These are phyloP conservation scores for Suhomyces chickasaworum DNA, from an alignment of 1,139 yeast species.

Conservation along the genomic window DNA sequence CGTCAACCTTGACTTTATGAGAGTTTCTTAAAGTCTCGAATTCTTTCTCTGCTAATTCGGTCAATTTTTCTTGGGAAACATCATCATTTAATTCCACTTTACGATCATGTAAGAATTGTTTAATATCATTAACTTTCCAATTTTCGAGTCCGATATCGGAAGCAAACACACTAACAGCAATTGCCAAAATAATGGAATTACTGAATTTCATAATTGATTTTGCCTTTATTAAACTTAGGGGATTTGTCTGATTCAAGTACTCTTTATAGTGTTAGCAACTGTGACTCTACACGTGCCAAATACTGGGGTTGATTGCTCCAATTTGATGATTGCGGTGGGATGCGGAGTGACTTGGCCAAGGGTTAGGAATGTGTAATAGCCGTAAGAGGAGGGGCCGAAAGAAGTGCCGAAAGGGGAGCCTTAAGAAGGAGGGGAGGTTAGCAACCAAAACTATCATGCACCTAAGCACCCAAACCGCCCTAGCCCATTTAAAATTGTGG, in stretches of 20 bases:
- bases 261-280: slow-evolving; percentile 8
- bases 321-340: slow-evolving; percentile 5
- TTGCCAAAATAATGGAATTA: slow-evolving; percentile 4
- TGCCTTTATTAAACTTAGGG: neutral
- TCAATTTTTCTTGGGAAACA: slow-evolving; percentile 32
- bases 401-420: too few species aligned
- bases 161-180: slow-evolving; percentile 14
- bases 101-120: slow-evolving; percentile 39
- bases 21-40: slow-evolving; percentile 27
- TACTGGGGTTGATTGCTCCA: slow-evolving; percentile 7
- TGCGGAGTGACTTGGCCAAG: neutral
- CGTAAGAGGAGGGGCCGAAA: neutral
- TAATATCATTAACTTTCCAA: slow-evolving; percentile 30
- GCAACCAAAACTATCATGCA: too few species aligned
- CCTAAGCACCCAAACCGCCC: too few species aligned
- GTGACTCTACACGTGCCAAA: slow-evolving; percentile 7
- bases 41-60: slow-evolving; percentile 34
- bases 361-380: neutral
- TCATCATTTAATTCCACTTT: slow-evolving; percentile 26
- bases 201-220: slow-evolving; percentile 9
- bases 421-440: neutral
- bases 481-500: too few species aligned
- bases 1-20: slow-evolving; percentile 16
- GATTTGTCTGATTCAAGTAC: neutral
- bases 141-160: slow-evolving; percentile 8